Evolutionary conservation across 228 moss, liverwort and hornwort species (phyloP), one percentile per base, ranked within the genome.

Genomic region (Sphagnum magellanicum): DNA sequence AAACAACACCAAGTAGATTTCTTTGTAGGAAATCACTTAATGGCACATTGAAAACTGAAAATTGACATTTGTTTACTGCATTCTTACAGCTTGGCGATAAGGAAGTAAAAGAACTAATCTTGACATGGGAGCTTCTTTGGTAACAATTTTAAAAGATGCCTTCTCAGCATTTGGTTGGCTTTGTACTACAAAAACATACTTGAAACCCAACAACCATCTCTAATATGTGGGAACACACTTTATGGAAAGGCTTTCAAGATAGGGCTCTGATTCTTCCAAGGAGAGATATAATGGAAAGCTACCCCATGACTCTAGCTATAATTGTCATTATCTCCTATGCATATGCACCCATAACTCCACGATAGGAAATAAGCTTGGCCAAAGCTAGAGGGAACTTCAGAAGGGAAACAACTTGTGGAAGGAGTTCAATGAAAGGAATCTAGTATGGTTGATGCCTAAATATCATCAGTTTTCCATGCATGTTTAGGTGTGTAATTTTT

Each of bases 321-420:
- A 49, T 60, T 70, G 82, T 79, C 11, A 76, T 76, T 67, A 76
- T 87, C 70, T 91, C 90, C 63, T 93, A 94, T 10, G 70, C 86
- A 79, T 90, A 98, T 60, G 91, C 94, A 50, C 92, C 98, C 9
- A 87, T 85, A 63, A 92, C 73, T 98, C 98, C 72, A 89, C 85
- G 74, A 93, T 92, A 13, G 94, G 89, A 61, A 94, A 93, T 63
- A 98, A 81, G 72, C 98, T 98, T 14, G 98, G 98, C 98, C 98
- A 98, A 76, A 93, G 90, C 72, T 91, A 0, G 83, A 77, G 94
- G 94, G 68, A 98, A 98, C 72, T 98, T 93, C 48, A 98, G 93
- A 55, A 94, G 94, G 55, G 98, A 98, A 67, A 88, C 90, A 72
- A 79, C 76, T 70, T 93, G 78, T n/a, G 98, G 93, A 66, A 98